These are phyloP conservation scores for Epichloe sp. DNA, from an alignment of 2,329 filamentous ascomycete species.

Conservation along the genomic window DNA sequence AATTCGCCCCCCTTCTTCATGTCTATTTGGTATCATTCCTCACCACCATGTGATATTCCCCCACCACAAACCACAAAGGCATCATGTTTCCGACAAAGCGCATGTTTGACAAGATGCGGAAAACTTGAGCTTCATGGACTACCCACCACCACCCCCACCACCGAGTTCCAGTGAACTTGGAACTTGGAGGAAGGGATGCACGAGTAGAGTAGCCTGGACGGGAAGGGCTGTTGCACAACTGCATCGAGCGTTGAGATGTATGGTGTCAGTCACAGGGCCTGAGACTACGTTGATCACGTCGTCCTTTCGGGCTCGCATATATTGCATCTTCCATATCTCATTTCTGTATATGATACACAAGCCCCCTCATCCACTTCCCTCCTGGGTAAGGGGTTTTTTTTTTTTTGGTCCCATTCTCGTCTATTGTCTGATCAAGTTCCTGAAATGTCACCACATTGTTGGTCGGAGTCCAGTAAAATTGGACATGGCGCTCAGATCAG, in stretches of 20 bases:
- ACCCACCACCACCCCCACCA: no score
- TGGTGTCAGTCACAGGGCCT: neutral
- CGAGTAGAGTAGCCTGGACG: neutral
- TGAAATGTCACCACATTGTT: slow-evolving; percentile 3
- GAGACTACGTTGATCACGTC: neutral
- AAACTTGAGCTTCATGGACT: no score
- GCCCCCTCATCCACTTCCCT: neutral
- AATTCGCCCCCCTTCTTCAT: no score
- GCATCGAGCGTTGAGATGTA: neutral
- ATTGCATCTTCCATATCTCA: no score
- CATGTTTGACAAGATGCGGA: no score
- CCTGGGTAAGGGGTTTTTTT: neutral
- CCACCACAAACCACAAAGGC: no score
- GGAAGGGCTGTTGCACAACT: neutral
- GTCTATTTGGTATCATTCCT: no score
- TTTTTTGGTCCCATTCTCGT: neutral
- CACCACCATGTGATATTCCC: no score
- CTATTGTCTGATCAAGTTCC: no score
- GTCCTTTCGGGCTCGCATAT: neutral
- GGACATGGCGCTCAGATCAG: slow-evolving; percentile 32
- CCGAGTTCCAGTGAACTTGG: no score
- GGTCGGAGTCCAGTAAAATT: slow-evolving; percentile 40
- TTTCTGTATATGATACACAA: neutral
- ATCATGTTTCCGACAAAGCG: no score
- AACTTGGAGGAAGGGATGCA: no score